phyloP scores from a whole-genome alignment of 257 asterid genomes.

The Linaria vulgaris region DNA sequence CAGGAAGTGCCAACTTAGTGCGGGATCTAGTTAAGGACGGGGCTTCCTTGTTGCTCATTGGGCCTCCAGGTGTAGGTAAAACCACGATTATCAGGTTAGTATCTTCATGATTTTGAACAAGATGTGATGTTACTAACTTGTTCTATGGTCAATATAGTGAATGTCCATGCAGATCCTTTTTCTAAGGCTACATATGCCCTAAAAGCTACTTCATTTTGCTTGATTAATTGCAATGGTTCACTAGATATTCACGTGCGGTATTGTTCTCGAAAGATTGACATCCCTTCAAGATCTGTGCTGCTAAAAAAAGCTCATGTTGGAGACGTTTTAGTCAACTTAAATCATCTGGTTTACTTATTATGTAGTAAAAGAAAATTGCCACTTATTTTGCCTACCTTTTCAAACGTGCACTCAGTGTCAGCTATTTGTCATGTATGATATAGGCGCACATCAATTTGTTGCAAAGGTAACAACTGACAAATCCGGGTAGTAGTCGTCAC shows the following conservation, averaged over 20 bases:
- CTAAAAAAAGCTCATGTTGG: too few relatives aligned
- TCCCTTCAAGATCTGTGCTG: too few relatives aligned
- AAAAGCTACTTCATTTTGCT: not conserved
- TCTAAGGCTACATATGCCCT: not conserved
- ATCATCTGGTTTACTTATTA: too few relatives aligned
- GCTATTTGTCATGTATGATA: not conserved
- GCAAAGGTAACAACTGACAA: too few relatives aligned
- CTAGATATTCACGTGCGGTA: not conserved
- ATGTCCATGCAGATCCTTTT: conserved; percentile 1
- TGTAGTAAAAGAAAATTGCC: not conserved
- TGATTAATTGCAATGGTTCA: not conserved
- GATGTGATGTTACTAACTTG: not conserved
- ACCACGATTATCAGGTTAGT: conserved; percentile 90
- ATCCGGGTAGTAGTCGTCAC: too few relatives aligned
- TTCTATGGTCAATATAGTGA: not conserved
- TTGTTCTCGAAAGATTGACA: not conserved
- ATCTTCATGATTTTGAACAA: conserved; percentile 3
- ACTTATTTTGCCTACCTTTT: not conserved
- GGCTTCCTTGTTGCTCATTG: conserved; percentile 79
- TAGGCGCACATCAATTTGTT: too few relatives aligned
- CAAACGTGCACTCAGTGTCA: not conserved
- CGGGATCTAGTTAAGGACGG: conserved; percentile 80
- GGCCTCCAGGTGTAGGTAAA: conserved; percentile 98
- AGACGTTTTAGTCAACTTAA: too few relatives aligned
- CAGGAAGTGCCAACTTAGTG: conserved; percentile 86